Percentiles rank a stretch among this genome's conserved stretches.
Conservation (phyloP, 2,329 filamentous ascomycete genomes). For the Microcyclospora pomicola region DNA sequence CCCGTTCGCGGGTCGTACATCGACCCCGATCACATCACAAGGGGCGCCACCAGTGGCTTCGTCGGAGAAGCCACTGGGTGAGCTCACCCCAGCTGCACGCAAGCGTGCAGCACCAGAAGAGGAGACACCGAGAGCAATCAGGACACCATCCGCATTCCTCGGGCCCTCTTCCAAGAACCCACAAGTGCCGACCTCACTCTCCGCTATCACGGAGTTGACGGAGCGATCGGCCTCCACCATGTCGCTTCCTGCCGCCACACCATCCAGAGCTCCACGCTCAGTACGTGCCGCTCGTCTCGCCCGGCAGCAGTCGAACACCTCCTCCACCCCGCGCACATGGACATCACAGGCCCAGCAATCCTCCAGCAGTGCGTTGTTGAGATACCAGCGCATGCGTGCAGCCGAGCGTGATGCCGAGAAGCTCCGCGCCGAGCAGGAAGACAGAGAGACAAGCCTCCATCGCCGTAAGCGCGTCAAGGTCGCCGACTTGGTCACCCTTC, state of each 20-base stretch:
- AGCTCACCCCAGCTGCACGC: slow-evolving; percentile 1
- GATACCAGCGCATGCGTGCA: slow-evolving; percentile 11
- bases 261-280: neutral
- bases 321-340: slow-evolving; percentile 4
- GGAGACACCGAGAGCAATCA: slow-evolving; percentile 3
- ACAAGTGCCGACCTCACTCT: slow-evolving; percentile 6
- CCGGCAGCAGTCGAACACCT: slow-evolving; percentile 4
- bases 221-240: slow-evolving; percentile 9
- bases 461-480: slow-evolving; percentile 21
- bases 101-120: slow-evolving; percentile 12
- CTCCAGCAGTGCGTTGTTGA: slow-evolving; percentile 15
- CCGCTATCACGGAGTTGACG: slow-evolving; percentile 13
- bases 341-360: slow-evolving; percentile 6
- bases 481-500: slow-evolving; percentile 17
- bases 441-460: slow-evolving; percentile 11
- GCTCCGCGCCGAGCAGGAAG: slow-evolving; percentile 14
- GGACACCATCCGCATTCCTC: slow-evolving; percentile 1
- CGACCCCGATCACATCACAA: too few relatives aligned
- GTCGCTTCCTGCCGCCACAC: neutral
- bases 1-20: too few relatives aligned
- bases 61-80: too few relatives aligned
- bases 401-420: slow-evolving; percentile 11
- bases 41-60: too few relatives aligned
- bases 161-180: slow-evolving; percentile 4
- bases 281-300: slow-evolving; percentile 1